Percentiles rank a stretch among this genome's conserved stretches.
Evolutionary conservation across 257 asterid species (phyloP).

Genomic region (Sherardia arvensis): DNA sequence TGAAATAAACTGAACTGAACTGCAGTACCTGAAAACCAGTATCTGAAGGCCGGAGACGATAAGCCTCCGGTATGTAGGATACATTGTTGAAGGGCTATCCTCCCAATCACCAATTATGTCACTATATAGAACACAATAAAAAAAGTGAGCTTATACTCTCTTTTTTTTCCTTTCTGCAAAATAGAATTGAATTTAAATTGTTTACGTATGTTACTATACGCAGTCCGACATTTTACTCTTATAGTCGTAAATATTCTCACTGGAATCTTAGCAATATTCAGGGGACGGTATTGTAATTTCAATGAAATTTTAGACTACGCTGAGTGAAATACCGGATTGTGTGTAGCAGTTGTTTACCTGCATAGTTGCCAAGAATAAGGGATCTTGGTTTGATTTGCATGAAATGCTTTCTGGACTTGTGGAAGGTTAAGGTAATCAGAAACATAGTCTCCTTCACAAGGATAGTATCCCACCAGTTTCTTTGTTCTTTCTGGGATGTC

Average conservation of each 20-base stretch:
- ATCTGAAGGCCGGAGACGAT: constrained; percentile 29
- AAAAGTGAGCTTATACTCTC: too few species aligned
- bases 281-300: too few species aligned
- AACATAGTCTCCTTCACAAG: constrained; percentile 25
- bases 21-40: constrained; percentile 28
- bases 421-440: constrained; percentile 28
- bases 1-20: too few species aligned
- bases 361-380: constrained; percentile 23
- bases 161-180: too few species aligned
- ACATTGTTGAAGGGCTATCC: constrained; percentile 34
- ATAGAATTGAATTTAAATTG: too few species aligned
- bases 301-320: too few species aligned
- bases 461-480: constrained; percentile 19
- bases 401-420: constrained; percentile 31
- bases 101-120: constrained; percentile 19
- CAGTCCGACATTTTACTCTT: too few species aligned
- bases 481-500: constrained; percentile 1
- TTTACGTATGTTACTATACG: too few species aligned
- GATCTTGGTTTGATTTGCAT: constrained; percentile 30
- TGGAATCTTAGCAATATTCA: too few species aligned
- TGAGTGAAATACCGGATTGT: too few species aligned
- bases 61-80: constrained; percentile 24
- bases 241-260: too few species aligned
- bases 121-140: constrained; percentile 9
- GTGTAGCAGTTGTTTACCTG: constrained; percentile 29